A percentile compares a stretch with the other conserved stretches of the same genome.
phyloP scores from a whole-genome alignment of 192 early-diverging fungal genomes.

The Rhizophagus sp. region DNA sequence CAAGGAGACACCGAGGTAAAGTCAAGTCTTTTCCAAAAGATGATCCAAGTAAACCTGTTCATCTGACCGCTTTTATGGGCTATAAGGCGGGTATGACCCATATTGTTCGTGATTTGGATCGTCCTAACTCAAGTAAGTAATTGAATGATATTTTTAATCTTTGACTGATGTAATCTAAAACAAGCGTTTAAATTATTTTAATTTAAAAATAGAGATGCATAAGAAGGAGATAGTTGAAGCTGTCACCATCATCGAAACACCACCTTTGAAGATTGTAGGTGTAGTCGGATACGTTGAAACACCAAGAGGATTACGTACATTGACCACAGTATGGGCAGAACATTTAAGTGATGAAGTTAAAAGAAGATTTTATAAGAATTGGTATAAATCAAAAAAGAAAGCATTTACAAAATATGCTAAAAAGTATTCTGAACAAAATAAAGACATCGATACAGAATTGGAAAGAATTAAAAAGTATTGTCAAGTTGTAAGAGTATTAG shows the following conservation, averaged over 20 bases:
- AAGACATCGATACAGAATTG: slow-evolving; percentile 88
- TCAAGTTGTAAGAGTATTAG: slow-evolving; percentile 95
- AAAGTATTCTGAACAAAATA: slow-evolving; percentile 90
- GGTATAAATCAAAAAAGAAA: slow-evolving; percentile 99
- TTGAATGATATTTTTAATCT: not conserved
- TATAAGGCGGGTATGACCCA: slow-evolving; percentile 99
- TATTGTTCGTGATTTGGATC: slow-evolving; percentile 98
- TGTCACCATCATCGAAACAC: slow-evolving; percentile 97
- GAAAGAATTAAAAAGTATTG: slow-evolving; percentile 99
- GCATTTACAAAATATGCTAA: slow-evolving; percentile 99
- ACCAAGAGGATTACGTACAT: slow-evolving; percentile 94
- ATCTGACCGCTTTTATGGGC: slow-evolving; percentile 98
- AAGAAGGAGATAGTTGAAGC: slow-evolving; percentile 99
- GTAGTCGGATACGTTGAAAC: slow-evolving; percentile 99
- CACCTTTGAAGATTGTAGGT: slow-evolving; percentile 96
- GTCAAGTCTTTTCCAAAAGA: slow-evolving; percentile 99
- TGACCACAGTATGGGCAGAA: slow-evolving; percentile 99
- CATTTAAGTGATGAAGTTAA: slow-evolving; percentile 96
- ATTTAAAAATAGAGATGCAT: slow-evolving; percentile 82
- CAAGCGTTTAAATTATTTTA: not conserved
- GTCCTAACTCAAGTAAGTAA: slow-evolving; percentile 89
- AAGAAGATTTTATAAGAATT: slow-evolving; percentile 99
- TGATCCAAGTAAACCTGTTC: slow-evolving; percentile 90
- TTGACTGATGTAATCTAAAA: not conserved
- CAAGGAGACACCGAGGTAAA: slow-evolving; percentile 90